These are phyloP conservation scores for Wickerhamomyces subpelliculosus DNA, from an alignment of 805 yeast species.

Conservation along the genomic window DNA sequence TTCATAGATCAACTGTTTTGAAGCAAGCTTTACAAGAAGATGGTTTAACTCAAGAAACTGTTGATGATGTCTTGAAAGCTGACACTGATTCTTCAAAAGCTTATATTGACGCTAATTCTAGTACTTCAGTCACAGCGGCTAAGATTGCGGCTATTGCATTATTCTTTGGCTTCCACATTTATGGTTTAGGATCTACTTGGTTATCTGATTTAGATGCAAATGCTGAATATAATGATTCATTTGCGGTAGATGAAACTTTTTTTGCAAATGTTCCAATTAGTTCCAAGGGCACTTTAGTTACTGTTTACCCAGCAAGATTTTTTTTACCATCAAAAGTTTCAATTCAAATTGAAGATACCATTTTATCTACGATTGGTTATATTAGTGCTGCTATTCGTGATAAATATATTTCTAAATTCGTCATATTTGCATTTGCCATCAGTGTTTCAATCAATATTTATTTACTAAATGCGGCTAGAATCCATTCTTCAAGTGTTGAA, in stretches of 20 bases:
- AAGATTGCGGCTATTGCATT: slow-evolving; percentile 54
- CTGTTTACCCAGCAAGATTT: slow-evolving; percentile 49
- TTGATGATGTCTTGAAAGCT: slow-evolving; percentile 51
- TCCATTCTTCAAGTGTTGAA: slow-evolving; percentile 38
- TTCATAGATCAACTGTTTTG: slow-evolving; percentile 73
- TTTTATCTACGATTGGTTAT: slow-evolving; percentile 43
- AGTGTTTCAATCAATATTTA: slow-evolving; percentile 80
- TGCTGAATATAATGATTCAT: slow-evolving; percentile 12
- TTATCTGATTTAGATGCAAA: slow-evolving; percentile 40
- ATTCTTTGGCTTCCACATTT: slow-evolving; percentile 57
- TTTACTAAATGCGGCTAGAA: slow-evolving; percentile 78
- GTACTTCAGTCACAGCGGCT: slow-evolving; percentile 42
- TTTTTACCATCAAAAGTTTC: slow-evolving; percentile 52
- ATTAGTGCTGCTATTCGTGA: slow-evolving; percentile 71
- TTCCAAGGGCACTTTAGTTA: slow-evolving; percentile 43
- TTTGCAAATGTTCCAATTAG: slow-evolving; percentile 29
- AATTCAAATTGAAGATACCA: slow-evolving; percentile 55
- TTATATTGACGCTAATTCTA: slow-evolving; percentile 26
- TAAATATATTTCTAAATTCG: slow-evolving; percentile 68
- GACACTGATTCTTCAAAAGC: slow-evolving; percentile 18
- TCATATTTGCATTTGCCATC: slow-evolving; percentile 64
- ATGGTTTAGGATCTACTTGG: slow-evolving; percentile 69
- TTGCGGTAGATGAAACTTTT: slow-evolving; percentile 19
- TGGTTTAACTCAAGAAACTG: slow-evolving; percentile 71
- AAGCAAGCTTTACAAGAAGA: slow-evolving; percentile 86